Percentiles rank a stretch among this genome's conserved stretches.
phyloP scores from a whole-genome alignment of 805 yeast species.

The Saccharomycopsis microspora region DNA sequence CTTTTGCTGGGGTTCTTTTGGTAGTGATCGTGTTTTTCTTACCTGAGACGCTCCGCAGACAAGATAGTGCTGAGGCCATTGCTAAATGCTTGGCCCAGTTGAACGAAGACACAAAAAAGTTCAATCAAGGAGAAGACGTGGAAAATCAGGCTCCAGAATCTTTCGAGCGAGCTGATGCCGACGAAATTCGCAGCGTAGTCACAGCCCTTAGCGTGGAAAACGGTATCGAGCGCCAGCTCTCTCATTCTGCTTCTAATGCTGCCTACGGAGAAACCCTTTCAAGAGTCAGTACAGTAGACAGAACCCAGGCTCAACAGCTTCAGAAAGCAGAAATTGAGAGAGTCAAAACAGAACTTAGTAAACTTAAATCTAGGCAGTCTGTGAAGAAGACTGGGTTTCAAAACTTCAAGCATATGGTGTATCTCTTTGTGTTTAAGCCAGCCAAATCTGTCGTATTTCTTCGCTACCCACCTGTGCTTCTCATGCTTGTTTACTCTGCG shows the following conservation, averaged over 20 bases:
- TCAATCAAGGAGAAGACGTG: background rate
- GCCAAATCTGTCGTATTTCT: slow-evolving; percentile 48
- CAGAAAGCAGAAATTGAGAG: slow-evolving; percentile 14
- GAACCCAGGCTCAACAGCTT: slow-evolving; percentile 16
- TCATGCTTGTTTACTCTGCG: slow-evolving; percentile 56
- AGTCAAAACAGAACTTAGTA: slow-evolving; percentile 12
- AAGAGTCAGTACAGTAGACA: slow-evolving; percentile 24
- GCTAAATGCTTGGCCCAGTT: slow-evolving; percentile 31
- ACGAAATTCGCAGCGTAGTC: background rate
- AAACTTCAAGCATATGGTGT: slow-evolving; percentile 20
- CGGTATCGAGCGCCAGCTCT: background rate
- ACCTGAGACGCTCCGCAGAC: slow-evolving; percentile 71
- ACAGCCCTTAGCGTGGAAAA: background rate
- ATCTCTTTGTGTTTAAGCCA: slow-evolving; percentile 46
- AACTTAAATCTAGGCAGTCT: background rate
- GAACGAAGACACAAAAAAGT: slow-evolving; percentile 17
- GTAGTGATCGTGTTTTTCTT: slow-evolving; percentile 40
- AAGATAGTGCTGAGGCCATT: slow-evolving; percentile 41
- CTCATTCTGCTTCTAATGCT: background rate
- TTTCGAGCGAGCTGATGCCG: background rate
- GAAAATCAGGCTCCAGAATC: background rate
- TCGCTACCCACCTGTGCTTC: slow-evolving; percentile 60
- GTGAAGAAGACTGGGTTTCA: background rate
- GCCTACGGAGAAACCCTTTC: slow-evolving; percentile 18
- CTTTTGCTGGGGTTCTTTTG: slow-evolving; percentile 45